Percentiles rank a stretch among this genome's conserved stretches.
Evolutionary conservation across 2,329 filamentous ascomycete genomes (phyloP).

Genomic region (Fragosphaeria purpurea): DNA sequence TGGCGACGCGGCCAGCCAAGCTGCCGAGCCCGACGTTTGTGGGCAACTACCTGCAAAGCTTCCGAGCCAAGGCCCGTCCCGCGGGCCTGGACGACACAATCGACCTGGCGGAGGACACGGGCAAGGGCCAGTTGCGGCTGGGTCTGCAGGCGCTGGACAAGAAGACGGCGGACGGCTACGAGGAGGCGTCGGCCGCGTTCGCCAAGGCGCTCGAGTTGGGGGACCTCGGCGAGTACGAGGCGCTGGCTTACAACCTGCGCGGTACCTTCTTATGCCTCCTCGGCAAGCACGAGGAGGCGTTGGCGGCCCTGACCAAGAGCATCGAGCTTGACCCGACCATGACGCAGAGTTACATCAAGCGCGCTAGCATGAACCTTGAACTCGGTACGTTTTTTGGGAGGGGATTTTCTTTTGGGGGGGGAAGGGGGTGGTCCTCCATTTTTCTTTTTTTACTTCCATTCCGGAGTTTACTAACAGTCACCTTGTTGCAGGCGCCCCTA

Average conservation of each 20-base stretch:
- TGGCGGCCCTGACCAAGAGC: slow-evolving; percentile 82
- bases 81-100: slow-evolving; percentile 70
- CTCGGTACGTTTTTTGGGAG: slow-evolving; percentile 45
- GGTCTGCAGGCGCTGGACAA: slow-evolving; percentile 72
- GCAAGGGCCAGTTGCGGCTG: slow-evolving; percentile 75
- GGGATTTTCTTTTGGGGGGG: too few species aligned
- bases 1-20: slow-evolving; percentile 75
- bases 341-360: slow-evolving; percentile 97
- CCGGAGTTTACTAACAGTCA: not conserved
- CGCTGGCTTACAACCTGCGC: slow-evolving; percentile 90
- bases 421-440: slow-evolving; percentile 17
- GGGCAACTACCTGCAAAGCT: slow-evolving; percentile 97
- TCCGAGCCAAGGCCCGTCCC: slow-evolving; percentile 73
- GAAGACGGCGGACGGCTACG: slow-evolving; percentile 85
- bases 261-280: slow-evolving; percentile 91
- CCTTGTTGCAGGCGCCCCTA: slow-evolving; percentile 54
- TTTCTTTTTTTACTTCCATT: not conserved
- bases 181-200: slow-evolving; percentile 77
- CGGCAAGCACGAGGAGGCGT: slow-evolving; percentile 74
- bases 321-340: slow-evolving; percentile 79
- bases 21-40: slow-evolving; percentile 94
- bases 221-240: slow-evolving; percentile 72
- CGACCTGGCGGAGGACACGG: slow-evolving; percentile 68
- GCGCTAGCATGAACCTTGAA: slow-evolving; percentile 95
- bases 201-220: slow-evolving; percentile 78